These are phyloP conservation scores for Lepidium africanum DNA, from an alignment of 345 rosid genomes.

Conservation along the genomic window DNA sequence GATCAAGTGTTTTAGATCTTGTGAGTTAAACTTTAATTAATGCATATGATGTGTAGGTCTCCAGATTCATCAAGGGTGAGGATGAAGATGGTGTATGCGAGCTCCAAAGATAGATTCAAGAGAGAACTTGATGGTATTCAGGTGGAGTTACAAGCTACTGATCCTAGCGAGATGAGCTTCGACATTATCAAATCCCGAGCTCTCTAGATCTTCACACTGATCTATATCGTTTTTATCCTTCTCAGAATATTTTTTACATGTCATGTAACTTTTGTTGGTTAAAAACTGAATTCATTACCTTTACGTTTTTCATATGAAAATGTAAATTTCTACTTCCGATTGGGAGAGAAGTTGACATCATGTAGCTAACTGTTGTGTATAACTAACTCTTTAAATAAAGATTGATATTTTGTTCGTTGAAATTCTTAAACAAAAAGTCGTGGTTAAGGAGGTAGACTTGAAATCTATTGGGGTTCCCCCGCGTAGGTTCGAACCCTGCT, in stretches of 20 bases:
- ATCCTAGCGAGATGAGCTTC: slow-evolving; percentile 73
- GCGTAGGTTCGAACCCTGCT: slow-evolving; percentile 90
- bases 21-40: background rate
- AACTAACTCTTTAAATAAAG: background rate
- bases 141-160: slow-evolving; percentile 68
- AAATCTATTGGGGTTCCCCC: slow-evolving; percentile 83
- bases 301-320: background rate
- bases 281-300: background rate
- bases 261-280: slow-evolving; percentile 6
- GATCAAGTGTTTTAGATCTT: background rate
- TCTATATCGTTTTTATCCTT: background rate
- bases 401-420: background rate
- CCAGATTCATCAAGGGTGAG: slow-evolving; percentile 64
- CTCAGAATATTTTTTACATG: no score
- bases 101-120: slow-evolving; percentile 67
- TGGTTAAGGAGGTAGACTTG: slow-evolving; percentile 99
- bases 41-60: slow-evolving; percentile 34
- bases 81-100: slow-evolving; percentile 73
- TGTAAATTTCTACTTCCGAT: background rate
- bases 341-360: background rate
- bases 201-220: slow-evolving; percentile 4
- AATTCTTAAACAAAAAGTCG: slow-evolving; percentile 21
- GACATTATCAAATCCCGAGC: slow-evolving; percentile 54
- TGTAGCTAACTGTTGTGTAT: background rate
- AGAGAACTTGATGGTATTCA: slow-evolving; percentile 71